phyloP scores from a whole-genome alignment of 305 asterid species.

The Fraxinus floribunda region DNA sequence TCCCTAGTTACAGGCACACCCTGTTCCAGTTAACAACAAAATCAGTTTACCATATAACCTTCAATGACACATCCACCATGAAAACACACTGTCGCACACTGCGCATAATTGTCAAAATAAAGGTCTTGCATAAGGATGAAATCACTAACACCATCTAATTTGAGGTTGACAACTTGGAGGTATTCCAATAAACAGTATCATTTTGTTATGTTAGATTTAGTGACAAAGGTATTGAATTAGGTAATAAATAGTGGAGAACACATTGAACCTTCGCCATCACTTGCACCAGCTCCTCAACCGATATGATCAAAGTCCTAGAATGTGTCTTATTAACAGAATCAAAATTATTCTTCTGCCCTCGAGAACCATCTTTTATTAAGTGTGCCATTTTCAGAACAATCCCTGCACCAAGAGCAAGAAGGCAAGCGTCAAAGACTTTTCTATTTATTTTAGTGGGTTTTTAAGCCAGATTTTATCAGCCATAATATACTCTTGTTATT shows the following conservation, averaged over 20 bases:
- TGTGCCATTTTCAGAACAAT: slow-evolving; percentile 86
- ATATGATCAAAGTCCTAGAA: slow-evolving; percentile 62
- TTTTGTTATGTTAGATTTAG: slow-evolving; percentile 7
- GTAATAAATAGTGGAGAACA: not conserved
- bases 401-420: slow-evolving; percentile 46
- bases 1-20: slow-evolving; percentile 71
- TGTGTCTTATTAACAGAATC: slow-evolving; percentile 59
- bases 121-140: not conserved
- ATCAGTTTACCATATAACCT: slow-evolving; percentile 5
- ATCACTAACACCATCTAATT: slow-evolving; percentile 9
- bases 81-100: not conserved
- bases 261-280: slow-evolving; percentile 79
- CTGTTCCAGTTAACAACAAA: slow-evolving; percentile 48
- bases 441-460: slow-evolving; percentile 1
- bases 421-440: not conserved
- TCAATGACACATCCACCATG: not conserved
- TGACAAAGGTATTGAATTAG: not conserved
- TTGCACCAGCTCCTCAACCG: slow-evolving; percentile 82
- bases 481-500: slow-evolving; percentile 1
- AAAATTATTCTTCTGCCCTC: slow-evolving; percentile 45
- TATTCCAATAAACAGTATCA: not conserved
- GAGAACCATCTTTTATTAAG: slow-evolving; percentile 64
- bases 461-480: slow-evolving; percentile 1
- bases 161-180: not conserved
- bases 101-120: not conserved